These are phyloP conservation scores for Hypoxylon sp. DNA, from an alignment of 2,329 filamentous ascomycete genomes.

Conservation along the genomic window DNA sequence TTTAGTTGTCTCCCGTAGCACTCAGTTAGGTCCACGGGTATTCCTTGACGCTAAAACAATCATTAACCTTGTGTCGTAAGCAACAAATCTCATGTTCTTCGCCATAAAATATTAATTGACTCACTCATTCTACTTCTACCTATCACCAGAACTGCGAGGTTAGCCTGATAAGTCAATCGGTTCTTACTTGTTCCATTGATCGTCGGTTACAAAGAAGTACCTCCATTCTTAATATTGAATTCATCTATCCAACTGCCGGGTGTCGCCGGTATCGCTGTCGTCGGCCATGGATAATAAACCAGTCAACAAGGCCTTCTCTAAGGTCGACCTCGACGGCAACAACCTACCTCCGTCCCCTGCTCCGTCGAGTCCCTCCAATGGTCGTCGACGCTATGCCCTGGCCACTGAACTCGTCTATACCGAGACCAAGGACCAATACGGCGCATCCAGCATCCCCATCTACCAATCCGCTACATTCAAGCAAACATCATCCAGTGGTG, in stretches of 20 bases:
- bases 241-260: conserved; percentile 13
- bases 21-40: neutral
- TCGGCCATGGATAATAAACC: conserved; percentile 51
- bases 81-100: conserved; percentile 16
- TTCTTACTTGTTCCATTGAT: neutral
- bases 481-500: conserved; percentile 82
- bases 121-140: conserved; percentile 11
- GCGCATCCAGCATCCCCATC: conserved; percentile 94
- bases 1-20: neutral
- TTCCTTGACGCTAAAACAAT: conserved; percentile 27
- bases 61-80: conserved; percentile 18
- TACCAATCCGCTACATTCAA: conserved; percentile 99
- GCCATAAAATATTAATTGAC: conserved; percentile 14
- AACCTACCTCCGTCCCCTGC: conserved; percentile 91
- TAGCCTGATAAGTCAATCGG: conserved; percentile 15
- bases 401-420: conserved; percentile 98
- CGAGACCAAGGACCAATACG: conserved; percentile 96
- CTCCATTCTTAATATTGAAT: conserved; percentile 11
- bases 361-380: conserved; percentile 87
- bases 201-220: conserved; percentile 21
- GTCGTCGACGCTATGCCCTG: conserved; percentile 85
- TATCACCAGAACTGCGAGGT: neutral
- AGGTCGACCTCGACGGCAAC: conserved; percentile 84
- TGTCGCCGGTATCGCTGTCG: conserved; percentile 18
- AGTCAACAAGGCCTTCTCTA: conserved; percentile 65